Base-by-base conservation (phyloP, 495 filamentous ascomycete species). In the Neurospora sp. region DNA sequence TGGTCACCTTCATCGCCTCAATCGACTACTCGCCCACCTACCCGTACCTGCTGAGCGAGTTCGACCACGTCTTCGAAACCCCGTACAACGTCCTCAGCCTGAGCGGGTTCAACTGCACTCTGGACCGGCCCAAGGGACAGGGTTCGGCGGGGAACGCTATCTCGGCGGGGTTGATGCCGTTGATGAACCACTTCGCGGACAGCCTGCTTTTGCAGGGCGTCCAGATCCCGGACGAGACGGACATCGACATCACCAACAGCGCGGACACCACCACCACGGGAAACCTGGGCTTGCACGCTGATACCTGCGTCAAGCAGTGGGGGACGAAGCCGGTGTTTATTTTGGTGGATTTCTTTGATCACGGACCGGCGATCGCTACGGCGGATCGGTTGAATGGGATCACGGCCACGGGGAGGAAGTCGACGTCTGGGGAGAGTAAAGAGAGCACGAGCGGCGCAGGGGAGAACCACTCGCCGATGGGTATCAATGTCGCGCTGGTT, bases 171-270 rank as follows among this genome's bases (percentile, higher is more conserved):
- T 75, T 83, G 27, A 75, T 94, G 70, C 87, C 90, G 0, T 81
- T 93, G 7, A 83, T 93, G 82, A 94, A 95, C 84, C 91, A 93
- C 80, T 93, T 93, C 78, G 79, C 89, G 75, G 88, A 93, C 79
- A 85, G 86, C 42, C 81, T 84, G 27, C 85, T 91, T 20, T 85
- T 85, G 62, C 85, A 87, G 31, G 87, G 87, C 9, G 83, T 90
- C 62, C 79, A 82, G 73, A 79, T 92, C 4, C 91, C 92, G 0
- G 87, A 91, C 75, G 83, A 86, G 12, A 78, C 76, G 35, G 79
- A 84, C 71, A 87, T 90, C 44, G 76, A 75, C 2, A 85, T 77
- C 3, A 92, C 91, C 5, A 94, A 93, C 75, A 79, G 75, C 69
- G 80, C 84, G 1, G 73, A 77, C 72, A 85, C 84, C 5, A 82